These are phyloP conservation scores for Flaveria linearis DNA, from an alignment of 129 eudicot genomes.

Conservation along the genomic window DNA sequence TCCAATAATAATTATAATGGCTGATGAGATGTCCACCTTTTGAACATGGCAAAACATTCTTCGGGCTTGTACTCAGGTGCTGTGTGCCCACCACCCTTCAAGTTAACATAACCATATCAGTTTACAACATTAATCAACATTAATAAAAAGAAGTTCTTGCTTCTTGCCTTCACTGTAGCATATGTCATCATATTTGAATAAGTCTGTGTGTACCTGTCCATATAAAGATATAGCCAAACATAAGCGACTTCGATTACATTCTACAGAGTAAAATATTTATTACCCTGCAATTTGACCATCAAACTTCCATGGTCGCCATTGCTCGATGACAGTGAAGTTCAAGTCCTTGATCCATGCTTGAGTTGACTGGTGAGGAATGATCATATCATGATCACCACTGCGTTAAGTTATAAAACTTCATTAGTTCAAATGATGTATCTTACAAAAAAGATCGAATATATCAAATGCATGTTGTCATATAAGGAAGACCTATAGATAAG, in stretches of 20 bases:
- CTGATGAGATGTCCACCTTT: neutral
- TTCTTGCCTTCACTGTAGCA: slow-evolving; percentile 64
- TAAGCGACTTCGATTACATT: neutral
- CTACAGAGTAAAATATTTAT: neutral
- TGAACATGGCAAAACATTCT: neutral
- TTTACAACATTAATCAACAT: neutral
- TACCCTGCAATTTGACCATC: slow-evolving; percentile 70
- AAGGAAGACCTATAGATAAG: slow-evolving; percentile 48
- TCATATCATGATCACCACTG: slow-evolving; percentile 58
- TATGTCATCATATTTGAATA: slow-evolving; percentile 58
- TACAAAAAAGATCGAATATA: neutral
- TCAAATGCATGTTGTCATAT: neutral
- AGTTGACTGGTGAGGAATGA: slow-evolving; percentile 47
- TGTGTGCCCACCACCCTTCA: neutral
- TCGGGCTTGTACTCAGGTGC: slow-evolving; percentile 2
- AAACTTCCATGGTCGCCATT: slow-evolving; percentile 67
- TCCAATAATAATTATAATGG: neutral
- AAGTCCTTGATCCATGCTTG: slow-evolving; percentile 62
- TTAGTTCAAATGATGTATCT: neutral
- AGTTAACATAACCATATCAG: neutral
- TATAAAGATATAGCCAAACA: neutral
- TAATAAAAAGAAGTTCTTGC: neutral
- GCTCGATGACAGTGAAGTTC: slow-evolving; percentile 49
- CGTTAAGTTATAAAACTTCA: neutral
- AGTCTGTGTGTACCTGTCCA: slow-evolving; percentile 42